These are phyloP conservation scores for Phialophora tarda DNA, from an alignment of 2,329 filamentous ascomycete genomes.

Conservation along the genomic window DNA sequence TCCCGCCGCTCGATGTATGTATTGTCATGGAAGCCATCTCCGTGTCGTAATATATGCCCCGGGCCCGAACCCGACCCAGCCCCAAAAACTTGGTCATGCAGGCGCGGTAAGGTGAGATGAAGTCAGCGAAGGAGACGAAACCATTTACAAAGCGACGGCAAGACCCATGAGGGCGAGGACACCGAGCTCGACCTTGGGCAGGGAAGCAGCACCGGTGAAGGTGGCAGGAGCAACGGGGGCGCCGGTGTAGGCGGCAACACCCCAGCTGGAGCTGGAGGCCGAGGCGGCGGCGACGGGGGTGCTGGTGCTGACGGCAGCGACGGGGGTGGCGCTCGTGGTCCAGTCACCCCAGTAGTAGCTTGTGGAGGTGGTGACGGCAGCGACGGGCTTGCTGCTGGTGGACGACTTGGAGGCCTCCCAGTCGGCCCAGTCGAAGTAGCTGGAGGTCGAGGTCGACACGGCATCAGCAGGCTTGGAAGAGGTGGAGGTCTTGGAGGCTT, in stretches of 20 bases:
- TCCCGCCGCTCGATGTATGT: not conserved
- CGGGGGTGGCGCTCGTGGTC: not conserved
- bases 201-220: slow-evolving; percentile 18
- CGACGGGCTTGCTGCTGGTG: slow-evolving; percentile 4
- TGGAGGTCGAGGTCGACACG: not conserved
- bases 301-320: slow-evolving; percentile 2
- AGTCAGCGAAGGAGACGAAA: not conserved
- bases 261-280: slow-evolving; percentile 11
- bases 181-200: slow-evolving; percentile 24
- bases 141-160: slow-evolving; percentile 18
- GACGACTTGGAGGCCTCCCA: slow-evolving; percentile 7
- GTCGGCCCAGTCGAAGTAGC: slow-evolving; percentile 5
- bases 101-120: not conserved
- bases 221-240: slow-evolving; percentile 14
- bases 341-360: slow-evolving; percentile 17
- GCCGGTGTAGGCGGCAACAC: slow-evolving; percentile 13
- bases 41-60: not conserved
- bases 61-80: not conserved
- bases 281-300: slow-evolving; percentile 12
- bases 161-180: slow-evolving; percentile 23
- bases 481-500: slow-evolving; percentile 6
- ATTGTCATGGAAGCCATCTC: slow-evolving; percentile 12
- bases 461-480: not conserved
- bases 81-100: slow-evolving; percentile 3
- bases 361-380: not conserved